Evolutionary conservation across 2,329 filamentous ascomycete species (phyloP).

Genomic region (Cladobotryum protrusum): DNA sequence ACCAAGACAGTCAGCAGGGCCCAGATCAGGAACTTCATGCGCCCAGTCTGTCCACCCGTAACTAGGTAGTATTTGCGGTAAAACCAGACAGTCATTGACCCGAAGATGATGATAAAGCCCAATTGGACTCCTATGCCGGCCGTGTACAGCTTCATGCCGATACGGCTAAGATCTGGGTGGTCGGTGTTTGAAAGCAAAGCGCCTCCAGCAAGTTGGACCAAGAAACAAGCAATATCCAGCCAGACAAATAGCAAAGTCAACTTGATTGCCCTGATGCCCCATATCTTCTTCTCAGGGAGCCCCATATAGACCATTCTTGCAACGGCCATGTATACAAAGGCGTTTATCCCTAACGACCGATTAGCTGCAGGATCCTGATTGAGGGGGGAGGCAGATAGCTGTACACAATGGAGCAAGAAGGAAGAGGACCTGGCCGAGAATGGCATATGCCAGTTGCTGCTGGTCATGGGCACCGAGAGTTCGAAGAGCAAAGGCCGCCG

Average conservation of each 20-base stretch:
- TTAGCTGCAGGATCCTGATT: not conserved
- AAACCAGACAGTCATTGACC: slow-evolving; percentile 29
- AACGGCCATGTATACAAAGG: slow-evolving; percentile 39
- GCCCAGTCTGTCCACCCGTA: slow-evolving; percentile 19
- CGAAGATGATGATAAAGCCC: slow-evolving; percentile 32
- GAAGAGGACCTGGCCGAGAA: slow-evolving; percentile 30
- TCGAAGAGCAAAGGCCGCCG: slow-evolving; percentile 31
- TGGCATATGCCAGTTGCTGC: slow-evolving; percentile 27
- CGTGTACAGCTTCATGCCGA: slow-evolving; percentile 34
- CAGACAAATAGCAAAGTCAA: slow-evolving; percentile 42
- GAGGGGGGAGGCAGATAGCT: not conserved
- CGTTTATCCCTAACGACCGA: slow-evolving; percentile 32
- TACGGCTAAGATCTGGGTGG: slow-evolving; percentile 19
- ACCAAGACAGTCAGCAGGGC: slow-evolving; percentile 27
- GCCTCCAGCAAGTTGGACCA: slow-evolving; percentile 38
- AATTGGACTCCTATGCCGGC: slow-evolving; percentile 33
- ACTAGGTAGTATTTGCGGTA: slow-evolving; percentile 23
- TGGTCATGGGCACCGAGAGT: slow-evolving; percentile 32
- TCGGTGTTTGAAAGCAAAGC: slow-evolving; percentile 27
- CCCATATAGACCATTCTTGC: slow-evolving; percentile 33
- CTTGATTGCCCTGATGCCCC: slow-evolving; percentile 28
- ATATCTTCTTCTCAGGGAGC: slow-evolving; percentile 31
- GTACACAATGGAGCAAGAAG: slow-evolving; percentile 36
- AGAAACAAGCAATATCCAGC: slow-evolving; percentile 41
- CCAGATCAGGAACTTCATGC: slow-evolving; percentile 29